These are phyloP conservation scores for Musa balbisiana DNA, from an alignment of 202 grass and related monocot genomes.

Conservation along the genomic window DNA sequence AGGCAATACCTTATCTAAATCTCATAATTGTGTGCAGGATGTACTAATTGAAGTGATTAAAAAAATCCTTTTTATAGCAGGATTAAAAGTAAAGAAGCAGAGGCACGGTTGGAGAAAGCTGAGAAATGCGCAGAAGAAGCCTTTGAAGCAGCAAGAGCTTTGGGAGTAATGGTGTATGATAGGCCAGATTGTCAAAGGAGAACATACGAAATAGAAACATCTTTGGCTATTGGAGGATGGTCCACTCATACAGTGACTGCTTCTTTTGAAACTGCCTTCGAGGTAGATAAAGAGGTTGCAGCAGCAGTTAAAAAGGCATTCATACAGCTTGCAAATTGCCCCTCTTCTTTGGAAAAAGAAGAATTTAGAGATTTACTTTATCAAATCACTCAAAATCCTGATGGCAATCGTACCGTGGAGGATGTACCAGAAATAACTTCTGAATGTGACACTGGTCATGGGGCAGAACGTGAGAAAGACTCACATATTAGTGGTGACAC, in stretches of 20 bases:
- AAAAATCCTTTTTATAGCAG: slow-evolving; percentile 23
- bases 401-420: slow-evolving; percentile 26
- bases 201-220: slow-evolving; percentile 61
- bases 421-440: slow-evolving; percentile 25
- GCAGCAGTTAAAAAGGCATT: slow-evolving; percentile 77
- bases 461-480: neutral
- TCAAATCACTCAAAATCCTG: slow-evolving; percentile 90
- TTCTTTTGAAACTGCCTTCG: slow-evolving; percentile 86
- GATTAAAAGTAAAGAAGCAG: slow-evolving; percentile 56
- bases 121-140: slow-evolving; percentile 47
- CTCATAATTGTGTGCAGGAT: neutral
- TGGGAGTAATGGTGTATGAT: slow-evolving; percentile 99
- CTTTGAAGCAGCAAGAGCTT: slow-evolving; percentile 64
- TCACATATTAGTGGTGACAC: slow-evolving; percentile 16
- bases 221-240: slow-evolving; percentile 36
- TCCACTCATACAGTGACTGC: slow-evolving; percentile 71
- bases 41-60: neutral
- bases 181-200: slow-evolving; percentile 48
- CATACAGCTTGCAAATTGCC: slow-evolving; percentile 45
- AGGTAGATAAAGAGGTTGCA: slow-evolving; percentile 82
- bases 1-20: slow-evolving; percentile 43
- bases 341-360: slow-evolving; percentile 47
- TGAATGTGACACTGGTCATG: slow-evolving; percentile 3
- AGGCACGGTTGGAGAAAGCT: slow-evolving; percentile 50
- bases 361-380: slow-evolving; percentile 55